Percentiles rank a stretch among this genome's conserved stretches.
Evolutionary conservation across 495 filamentous ascomycete genomes (phyloP).

Genomic region (Neurospora tetrasperma): DNA sequence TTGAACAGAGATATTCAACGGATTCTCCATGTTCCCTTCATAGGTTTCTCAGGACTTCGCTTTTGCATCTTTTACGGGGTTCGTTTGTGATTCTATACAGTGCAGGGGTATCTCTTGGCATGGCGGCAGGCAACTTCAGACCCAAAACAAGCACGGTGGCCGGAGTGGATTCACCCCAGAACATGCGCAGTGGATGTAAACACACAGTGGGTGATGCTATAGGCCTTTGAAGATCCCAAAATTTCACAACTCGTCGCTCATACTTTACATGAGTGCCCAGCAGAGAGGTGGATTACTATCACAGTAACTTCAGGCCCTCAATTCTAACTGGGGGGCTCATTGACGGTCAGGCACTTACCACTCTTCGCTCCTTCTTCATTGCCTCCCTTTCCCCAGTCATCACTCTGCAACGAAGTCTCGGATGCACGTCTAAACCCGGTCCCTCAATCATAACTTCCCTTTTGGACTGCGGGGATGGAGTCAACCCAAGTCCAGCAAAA

Average conservation of each 20-base stretch:
- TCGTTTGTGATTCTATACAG: not conserved
- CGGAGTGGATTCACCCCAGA: not conserved
- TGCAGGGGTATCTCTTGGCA: not conserved
- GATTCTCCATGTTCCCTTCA: too few species aligned
- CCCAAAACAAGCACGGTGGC: not conserved
- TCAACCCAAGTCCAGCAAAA: not conserved
- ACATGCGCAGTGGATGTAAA: not conserved
- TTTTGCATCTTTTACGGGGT: not conserved
- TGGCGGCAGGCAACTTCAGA: not conserved
- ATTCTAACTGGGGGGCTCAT: not conserved
- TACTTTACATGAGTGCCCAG: not conserved
- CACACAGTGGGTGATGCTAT: not conserved
- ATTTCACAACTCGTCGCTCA: not conserved
- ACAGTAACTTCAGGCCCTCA: not conserved
- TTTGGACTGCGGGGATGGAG: constrained; percentile 1
- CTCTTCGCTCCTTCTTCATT: not conserved
- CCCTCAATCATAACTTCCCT: not conserved
- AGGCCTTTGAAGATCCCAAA: not conserved
- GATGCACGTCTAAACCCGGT: not conserved
- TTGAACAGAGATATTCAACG: too few species aligned
- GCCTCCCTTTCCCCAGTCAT: not conserved
- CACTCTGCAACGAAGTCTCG: not conserved
- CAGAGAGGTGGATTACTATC: not conserved
- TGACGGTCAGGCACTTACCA: not conserved
- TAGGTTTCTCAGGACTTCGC: too few species aligned